phyloP scores from a whole-genome alignment of 2,329 filamentous ascomycete genomes.

The Xylaria sp. region DNA sequence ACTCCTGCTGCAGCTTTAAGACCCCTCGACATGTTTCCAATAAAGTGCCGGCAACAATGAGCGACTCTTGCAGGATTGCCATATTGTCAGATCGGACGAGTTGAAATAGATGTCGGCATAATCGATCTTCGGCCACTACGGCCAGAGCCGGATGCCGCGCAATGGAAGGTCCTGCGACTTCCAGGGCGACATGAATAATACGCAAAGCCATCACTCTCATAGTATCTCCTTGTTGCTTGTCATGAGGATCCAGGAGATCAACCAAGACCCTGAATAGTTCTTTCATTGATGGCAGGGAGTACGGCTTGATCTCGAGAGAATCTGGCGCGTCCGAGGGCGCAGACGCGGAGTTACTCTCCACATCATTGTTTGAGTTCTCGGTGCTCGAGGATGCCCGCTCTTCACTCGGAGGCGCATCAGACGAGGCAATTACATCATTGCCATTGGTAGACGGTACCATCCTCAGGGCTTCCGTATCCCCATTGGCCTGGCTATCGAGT shows the following conservation, averaged over 20 bases:
- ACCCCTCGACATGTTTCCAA: slow-evolving; percentile 90
- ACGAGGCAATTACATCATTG: slow-evolving; percentile 66
- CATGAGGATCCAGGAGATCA: slow-evolving; percentile 91
- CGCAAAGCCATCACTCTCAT: slow-evolving; percentile 97
- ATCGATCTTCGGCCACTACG: slow-evolving; percentile 86
- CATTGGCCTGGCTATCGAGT: slow-evolving; percentile 73
- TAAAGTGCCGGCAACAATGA: slow-evolving; percentile 90
- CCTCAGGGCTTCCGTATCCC: slow-evolving; percentile 79
- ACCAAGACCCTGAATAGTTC: slow-evolving; percentile 95
- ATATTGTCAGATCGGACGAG: slow-evolving; percentile 96
- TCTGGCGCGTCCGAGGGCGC: slow-evolving; percentile 43
- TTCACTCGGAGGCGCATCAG: slow-evolving; percentile 57
- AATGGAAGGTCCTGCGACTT: slow-evolving; percentile 95
- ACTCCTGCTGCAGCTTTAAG: slow-evolving; percentile 94
- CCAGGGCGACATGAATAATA: slow-evolving; percentile 96
- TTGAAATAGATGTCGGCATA: slow-evolving; percentile 96
- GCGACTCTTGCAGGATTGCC: slow-evolving; percentile 89
- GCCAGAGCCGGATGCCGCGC: slow-evolving; percentile 90
- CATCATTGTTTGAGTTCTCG: slow-evolving; percentile 51
- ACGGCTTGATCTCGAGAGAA: slow-evolving; percentile 77
- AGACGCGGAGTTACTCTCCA: slow-evolving; percentile 44
- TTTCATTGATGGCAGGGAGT: slow-evolving; percentile 91
- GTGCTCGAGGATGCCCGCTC: slow-evolving; percentile 57
- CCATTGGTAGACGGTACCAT: slow-evolving; percentile 84
- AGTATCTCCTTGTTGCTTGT: slow-evolving; percentile 90